Evolutionary conservation across 108 stramenopile genomes (phyloP), one percentile per base, ranked within the genome.

Genomic region (Cyclotella sp.): DNA sequence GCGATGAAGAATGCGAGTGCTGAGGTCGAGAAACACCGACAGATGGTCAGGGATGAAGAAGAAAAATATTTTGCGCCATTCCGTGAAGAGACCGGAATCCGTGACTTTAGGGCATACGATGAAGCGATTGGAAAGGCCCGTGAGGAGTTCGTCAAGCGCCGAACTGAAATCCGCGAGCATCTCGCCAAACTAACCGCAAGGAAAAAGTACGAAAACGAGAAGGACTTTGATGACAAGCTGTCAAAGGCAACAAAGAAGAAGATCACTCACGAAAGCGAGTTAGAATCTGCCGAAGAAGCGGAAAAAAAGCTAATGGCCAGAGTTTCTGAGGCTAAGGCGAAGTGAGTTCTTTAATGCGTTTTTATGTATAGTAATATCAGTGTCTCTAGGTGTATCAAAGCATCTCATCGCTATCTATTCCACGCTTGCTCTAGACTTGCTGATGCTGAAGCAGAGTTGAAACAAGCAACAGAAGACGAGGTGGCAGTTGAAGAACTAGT

Each of bases 91-190:
- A 96, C 95, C 28, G 95, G 94, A n/a, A 70, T 96, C 43, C 71
- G 59, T 21, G 94, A 97, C 71, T 75, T 96, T 68, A 79, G 93
- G 34, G 89, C 92, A 24, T 95, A 92, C 78, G 97, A 95, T 51
- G 87, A 89, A 54, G 89, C 90, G n/a, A 88, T 92, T 16, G 89
- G 88, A 9, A 88, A 93, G 75, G 79, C 78, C 43, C 88, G 95
- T 5, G 91, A 95, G 28, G 93, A 93, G 30, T 93, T 92, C 73
- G 75, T 89, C 71, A 84, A 84, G 43, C 92, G 90, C 72, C 85
- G 91, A 39, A 81, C 88, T 21, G 72, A 73, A 27, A 72, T 96
- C 28, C 76, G 85, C 41, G 92, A 96, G 68, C 91, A 93, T 66
- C 85, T 90, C 57, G 81, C 86, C 26, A 91, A 89, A 68, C 68